These are phyloP conservation scores for Dryadomyces quercivorus DNA, from an alignment of 2,329 filamentous ascomycete species.

Conservation along the genomic window DNA sequence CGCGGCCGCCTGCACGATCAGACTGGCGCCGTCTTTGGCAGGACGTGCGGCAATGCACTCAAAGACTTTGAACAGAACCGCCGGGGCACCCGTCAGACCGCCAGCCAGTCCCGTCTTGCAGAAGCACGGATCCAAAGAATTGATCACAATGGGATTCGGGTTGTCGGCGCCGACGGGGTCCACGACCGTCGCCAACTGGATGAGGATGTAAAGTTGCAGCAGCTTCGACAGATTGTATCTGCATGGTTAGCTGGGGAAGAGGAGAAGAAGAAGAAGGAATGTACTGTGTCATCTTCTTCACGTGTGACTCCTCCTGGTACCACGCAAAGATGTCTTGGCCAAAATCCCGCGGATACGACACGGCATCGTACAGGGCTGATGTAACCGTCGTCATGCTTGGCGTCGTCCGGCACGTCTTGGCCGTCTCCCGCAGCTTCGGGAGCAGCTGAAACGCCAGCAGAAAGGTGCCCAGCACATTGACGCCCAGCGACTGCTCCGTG, in stretches of 20 bases:
- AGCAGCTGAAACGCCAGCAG: conserved; percentile 8
- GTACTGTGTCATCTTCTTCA: conserved; percentile 10
- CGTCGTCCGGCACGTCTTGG: not conserved
- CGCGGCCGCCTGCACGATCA: no score
- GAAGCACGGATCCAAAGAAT: conserved; percentile 13
- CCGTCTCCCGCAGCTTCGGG: conserved; percentile 11
- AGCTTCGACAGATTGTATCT: conserved; percentile 3
- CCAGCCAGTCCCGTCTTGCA: no score
- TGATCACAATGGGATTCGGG: conserved; percentile 12
- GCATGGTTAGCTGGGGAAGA: not conserved
- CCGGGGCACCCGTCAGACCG: no score
- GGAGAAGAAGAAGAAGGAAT: no score
- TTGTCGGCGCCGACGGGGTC: not conserved
- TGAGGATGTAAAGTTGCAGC: not conserved
- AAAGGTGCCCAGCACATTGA: conserved; percentile 12
- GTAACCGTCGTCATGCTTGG: conserved; percentile 2
- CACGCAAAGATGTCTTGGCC: not conserved
- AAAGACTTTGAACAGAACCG: no score
- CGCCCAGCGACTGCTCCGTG: conserved; percentile 7
- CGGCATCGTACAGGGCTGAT: not conserved
- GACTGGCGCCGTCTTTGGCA: no score
- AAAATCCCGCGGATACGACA: not conserved
- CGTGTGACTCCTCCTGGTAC: not conserved
- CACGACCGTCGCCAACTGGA: not conserved
- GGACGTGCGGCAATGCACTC: no score